Percentiles rank a stretch among this genome's conserved stretches.
Evolutionary conservation across 2,329 filamentous ascomycete species (phyloP).

Genomic region (Cordyceps sp.): DNA sequence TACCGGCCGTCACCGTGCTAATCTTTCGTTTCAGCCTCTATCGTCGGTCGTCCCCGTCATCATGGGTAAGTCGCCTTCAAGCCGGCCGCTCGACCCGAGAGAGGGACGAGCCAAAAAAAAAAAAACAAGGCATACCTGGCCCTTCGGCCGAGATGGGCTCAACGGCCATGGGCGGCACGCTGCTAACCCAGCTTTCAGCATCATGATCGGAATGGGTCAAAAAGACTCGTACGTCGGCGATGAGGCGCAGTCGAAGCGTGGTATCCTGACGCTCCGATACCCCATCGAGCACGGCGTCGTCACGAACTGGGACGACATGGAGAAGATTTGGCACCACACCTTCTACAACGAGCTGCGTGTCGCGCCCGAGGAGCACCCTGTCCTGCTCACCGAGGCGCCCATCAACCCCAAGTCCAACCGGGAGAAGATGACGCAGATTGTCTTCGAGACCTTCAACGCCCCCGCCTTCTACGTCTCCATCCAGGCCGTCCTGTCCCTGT

Average conservation of each 20-base stretch:
- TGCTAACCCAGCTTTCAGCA: constrained; percentile 37
- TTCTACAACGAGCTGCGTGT: constrained; percentile 99
- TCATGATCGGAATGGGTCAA: constrained; percentile 99
- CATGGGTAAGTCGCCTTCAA: constrained; percentile 71
- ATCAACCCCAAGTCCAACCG: constrained; percentile 99
- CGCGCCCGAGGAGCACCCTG: constrained; percentile 98
- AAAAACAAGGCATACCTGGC: no score
- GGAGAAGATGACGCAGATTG: constrained; percentile 99
- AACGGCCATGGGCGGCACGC: neutral
- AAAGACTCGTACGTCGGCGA: constrained; percentile 99
- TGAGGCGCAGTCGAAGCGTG: constrained; percentile 99
- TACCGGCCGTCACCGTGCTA: constrained; percentile 11
- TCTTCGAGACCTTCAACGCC: constrained; percentile 99
- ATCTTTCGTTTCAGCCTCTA: constrained; percentile 55
- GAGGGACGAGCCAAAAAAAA: no score
- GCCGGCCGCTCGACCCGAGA: neutral
- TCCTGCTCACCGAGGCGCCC: constrained; percentile 95
- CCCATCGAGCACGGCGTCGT: constrained; percentile 99
- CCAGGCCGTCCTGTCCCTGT: constrained; percentile 97
- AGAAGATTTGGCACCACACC: constrained; percentile 99
- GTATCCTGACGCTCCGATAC: constrained; percentile 99
- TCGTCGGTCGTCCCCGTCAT: constrained; percentile 98
- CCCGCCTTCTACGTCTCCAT: constrained; percentile 99
- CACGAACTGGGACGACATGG: constrained; percentile 99
- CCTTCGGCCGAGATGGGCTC: no score